Base-by-base conservation (phyloP, 2,329 filamentous ascomycete species). In the Tricladium varicosporioides region DNA sequence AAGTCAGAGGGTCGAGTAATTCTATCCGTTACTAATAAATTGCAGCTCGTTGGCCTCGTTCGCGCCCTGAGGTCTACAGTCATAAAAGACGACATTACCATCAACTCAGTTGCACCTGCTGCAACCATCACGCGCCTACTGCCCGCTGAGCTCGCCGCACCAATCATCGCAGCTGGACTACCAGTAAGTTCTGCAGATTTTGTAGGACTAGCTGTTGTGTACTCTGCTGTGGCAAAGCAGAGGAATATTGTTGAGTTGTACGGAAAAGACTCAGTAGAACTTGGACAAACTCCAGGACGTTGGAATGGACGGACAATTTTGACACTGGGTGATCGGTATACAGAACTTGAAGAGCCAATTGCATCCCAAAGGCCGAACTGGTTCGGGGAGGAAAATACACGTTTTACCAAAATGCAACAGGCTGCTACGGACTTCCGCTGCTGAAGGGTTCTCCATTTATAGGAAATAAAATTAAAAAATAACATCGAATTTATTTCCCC, bases 51-150 rank as follows among this genome's bases (percentile, higher is more conserved):
- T 5, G 67, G 67, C n/a, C 60, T 73, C 1, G 61, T 75, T 5
- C 67, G 73, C 5, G 61, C 71, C 1, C 63, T 75, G 27, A 65
- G 72, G 2, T 65, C 71, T 0, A 56, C 63, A 0, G 40, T 71
- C 3, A 43, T 49, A 10, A 40, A 51, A 4, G 56, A 70, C 33
- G 57, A 65, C 42, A 70, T 72, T 53, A 72, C 74, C 16, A 75
- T 76, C 65, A 74, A 74, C 47, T 66, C 57, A 2, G 72, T 76
- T 13, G 73, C 73, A 0, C 73, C 74, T 0, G 70, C 70, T 0
- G 71, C 70, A 1, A 74, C 72, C 5, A 63, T 70, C 31, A 71
- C 71, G 5, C 63, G 55, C 1, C 54, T 74, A 1, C 56, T 75
- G 0, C 69, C 71, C 4, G 43, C 33, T 2, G 52, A 74, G 18